phyloP scores from a whole-genome alignment of 495 filamentous ascomycete genomes.

The Aspergillus diversus region DNA sequence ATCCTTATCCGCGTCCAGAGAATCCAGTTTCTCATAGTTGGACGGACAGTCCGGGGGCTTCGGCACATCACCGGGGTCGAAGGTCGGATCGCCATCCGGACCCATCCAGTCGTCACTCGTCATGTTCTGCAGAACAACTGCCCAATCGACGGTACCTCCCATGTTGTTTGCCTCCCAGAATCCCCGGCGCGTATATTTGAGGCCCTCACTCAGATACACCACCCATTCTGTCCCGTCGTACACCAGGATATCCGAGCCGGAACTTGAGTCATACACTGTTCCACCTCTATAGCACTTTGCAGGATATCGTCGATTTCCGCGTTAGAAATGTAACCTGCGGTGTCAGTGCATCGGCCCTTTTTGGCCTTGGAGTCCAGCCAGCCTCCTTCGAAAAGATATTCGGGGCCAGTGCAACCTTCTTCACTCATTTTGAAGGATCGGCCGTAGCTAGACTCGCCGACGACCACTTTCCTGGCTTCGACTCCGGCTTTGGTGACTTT shows the following conservation, averaged over 20 bases:
- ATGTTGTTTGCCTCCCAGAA: slow-evolving; percentile 32
- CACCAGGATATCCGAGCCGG: slow-evolving; percentile 41
- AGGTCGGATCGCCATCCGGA: not conserved
- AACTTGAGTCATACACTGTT: slow-evolving; percentile 7
- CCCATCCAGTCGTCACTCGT: slow-evolving; percentile 5
- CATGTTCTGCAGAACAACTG: slow-evolving; percentile 33
- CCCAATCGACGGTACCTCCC: slow-evolving; percentile 44
- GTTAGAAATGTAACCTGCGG: slow-evolving; percentile 30
- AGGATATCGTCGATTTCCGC: slow-evolving; percentile 21
- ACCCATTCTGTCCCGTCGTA: slow-evolving; percentile 47
- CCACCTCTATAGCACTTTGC: not conserved
- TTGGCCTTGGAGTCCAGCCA: not conserved
- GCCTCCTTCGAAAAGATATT: slow-evolving; percentile 13
- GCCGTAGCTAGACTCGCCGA: slow-evolving; percentile 40
- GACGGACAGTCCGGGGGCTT: not conserved
- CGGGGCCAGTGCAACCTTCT: slow-evolving; percentile 16
- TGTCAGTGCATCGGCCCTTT: slow-evolving; percentile 19
- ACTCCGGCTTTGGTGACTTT: slow-evolving; percentile 52
- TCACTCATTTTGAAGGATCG: slow-evolving; percentile 18
- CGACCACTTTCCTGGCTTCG: slow-evolving; percentile 39
- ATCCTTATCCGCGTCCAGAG: not conserved
- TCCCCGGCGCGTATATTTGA: slow-evolving; percentile 17
- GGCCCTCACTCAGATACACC: slow-evolving; percentile 40
- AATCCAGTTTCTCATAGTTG: not conserved
- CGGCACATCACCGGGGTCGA: not conserved